phyloP scores from a whole-genome alignment of 2,329 filamentous ascomycete genomes.

The Beauveria caledonica region DNA sequence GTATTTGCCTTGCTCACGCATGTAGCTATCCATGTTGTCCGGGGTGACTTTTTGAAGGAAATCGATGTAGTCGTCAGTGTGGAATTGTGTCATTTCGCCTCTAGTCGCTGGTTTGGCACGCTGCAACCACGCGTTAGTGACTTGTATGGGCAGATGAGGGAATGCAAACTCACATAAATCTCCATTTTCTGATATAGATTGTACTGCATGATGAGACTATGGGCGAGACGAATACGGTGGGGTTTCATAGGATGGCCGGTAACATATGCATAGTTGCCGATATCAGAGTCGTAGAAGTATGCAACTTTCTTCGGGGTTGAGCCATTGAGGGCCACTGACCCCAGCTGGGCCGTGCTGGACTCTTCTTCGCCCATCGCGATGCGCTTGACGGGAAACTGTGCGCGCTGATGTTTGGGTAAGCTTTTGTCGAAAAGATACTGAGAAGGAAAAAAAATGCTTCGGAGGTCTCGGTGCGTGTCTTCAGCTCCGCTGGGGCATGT shows the following conservation, averaged over 20 bases:
- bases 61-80: conserved; percentile 91
- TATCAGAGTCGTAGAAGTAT: conserved; percentile 97
- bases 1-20: conserved; percentile 81
- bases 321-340: conserved; percentile 39
- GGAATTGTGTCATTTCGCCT: conserved; percentile 88
- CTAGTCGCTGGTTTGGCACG: conserved; percentile 79
- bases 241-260: conserved; percentile 98
- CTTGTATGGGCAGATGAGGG: not conserved
- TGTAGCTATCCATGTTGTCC: conserved; percentile 94
- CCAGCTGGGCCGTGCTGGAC: conserved; percentile 29
- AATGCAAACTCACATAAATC: conserved; percentile 64
- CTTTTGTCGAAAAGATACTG: not conserved
- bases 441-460: not conserved
- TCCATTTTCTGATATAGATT: conserved; percentile 96
- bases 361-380: conserved; percentile 29
- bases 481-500: not conserved
- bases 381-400: not conserved
- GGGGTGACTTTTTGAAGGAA: conserved; percentile 93
- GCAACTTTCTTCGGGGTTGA: conserved; percentile 70
- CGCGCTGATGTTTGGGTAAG: not conserved
- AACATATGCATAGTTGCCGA: conserved; percentile 96
- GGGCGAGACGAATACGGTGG: conserved; percentile 87
- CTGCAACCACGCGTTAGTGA: conserved; percentile 38
- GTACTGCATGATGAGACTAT: conserved; percentile 94
- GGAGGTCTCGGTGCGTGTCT: not conserved